Conservation (phyloP, 768 basidiomycete genomes). For the Cantharellus anzutake region DNA sequence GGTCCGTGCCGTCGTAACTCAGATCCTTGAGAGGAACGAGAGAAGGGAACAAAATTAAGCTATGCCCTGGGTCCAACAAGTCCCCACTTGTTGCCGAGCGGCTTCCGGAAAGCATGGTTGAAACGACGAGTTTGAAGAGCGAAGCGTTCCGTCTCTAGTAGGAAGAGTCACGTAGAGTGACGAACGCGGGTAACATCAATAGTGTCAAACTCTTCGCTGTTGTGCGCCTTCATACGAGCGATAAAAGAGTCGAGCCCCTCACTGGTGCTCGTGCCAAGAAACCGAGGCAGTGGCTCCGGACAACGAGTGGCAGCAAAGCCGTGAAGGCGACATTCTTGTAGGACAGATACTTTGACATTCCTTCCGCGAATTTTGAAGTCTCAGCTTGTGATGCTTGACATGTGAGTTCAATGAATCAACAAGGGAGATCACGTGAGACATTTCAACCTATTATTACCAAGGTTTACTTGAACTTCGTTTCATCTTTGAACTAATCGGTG, state of each 20-base stretch:
- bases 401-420: background rate
- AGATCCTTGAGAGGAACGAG: conserved; percentile 36
- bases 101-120: background rate
- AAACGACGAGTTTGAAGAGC: no score
- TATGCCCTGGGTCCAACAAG: conserved; percentile 40
- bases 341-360: no score
- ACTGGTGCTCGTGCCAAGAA: no score
- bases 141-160: background rate
- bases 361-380: no score
- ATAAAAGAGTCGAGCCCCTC: no score
- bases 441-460: background rate
- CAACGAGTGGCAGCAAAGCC: no score
- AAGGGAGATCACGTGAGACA: background rate
- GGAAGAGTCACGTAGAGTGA: conserved; percentile 4
- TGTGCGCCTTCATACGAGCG: no score
- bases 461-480: background rate
- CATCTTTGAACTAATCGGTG: background rate
- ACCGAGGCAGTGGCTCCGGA: no score
- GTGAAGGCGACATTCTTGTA: no score
- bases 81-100: conserved; percentile 1
- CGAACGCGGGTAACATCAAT: background rate
- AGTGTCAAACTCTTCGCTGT: background rate
- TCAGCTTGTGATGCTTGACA: no score
- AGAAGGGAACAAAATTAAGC: conserved; percentile 57
- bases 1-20: conserved; percentile 52